Evolutionary conservation across 164 flowering plant genomes (phyloP).

Genomic region (Chimonanthus praecox): DNA sequence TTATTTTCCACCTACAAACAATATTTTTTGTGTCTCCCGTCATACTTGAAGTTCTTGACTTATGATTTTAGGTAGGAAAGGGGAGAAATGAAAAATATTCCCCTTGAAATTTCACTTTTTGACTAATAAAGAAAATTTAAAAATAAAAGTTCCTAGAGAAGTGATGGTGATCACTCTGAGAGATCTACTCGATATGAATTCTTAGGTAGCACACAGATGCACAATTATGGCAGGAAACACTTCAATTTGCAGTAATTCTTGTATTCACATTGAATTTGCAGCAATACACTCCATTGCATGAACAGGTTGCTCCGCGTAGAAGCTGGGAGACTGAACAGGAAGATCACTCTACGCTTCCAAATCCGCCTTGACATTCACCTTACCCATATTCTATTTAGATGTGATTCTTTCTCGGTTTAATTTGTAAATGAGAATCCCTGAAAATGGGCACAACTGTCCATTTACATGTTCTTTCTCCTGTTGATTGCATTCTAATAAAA

Average conservation of each 20-base stretch:
- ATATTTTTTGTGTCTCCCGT: background rate
- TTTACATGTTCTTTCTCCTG: background rate
- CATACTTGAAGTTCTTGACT: too few relatives aligned
- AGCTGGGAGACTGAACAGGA: slow-evolving; percentile 73
- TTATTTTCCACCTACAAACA: background rate
- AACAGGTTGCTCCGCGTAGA: slow-evolving; percentile 66
- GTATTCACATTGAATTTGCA: slow-evolving; percentile 26
- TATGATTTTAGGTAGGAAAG: background rate
- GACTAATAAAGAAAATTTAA: background rate
- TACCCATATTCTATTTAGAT: background rate
- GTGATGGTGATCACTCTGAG: background rate
- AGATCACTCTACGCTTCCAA: slow-evolving; percentile 36
- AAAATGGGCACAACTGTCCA: slow-evolving; percentile 5
- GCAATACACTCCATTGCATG: slow-evolving; percentile 65
- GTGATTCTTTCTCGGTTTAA: slow-evolving; percentile 8
- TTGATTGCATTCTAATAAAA: slow-evolving; percentile 3
- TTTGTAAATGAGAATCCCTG: slow-evolving; percentile 7
- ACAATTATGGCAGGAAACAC: background rate
- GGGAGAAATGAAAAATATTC: background rate
- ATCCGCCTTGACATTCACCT: slow-evolving; percentile 21
- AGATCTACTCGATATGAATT: background rate
- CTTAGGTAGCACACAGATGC: background rate
- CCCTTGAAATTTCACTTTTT: background rate
- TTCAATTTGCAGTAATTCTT: background rate
- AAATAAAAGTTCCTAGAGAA: background rate